Evolutionary conservation across 2,329 filamentous ascomycete genomes (phyloP), one percentile per base, ranked within the genome.

Genomic region (Penicillium sp.): DNA sequence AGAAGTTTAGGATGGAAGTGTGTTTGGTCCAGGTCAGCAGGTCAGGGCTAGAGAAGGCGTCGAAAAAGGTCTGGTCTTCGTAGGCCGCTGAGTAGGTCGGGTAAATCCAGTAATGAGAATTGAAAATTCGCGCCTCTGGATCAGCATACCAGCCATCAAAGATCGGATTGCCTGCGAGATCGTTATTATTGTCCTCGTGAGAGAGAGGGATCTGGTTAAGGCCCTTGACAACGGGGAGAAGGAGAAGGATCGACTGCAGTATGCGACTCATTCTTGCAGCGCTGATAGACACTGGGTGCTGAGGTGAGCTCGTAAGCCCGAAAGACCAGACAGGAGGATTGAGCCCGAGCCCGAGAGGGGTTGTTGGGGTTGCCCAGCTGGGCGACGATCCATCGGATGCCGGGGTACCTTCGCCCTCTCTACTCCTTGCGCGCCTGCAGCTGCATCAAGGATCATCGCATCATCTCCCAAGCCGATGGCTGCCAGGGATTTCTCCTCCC

Each of bases 111-210:
- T 81, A 83, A 45, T 76, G 66, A 30, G 70, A 71, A 17, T 79
- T 69, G 71, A 82, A 84, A 69, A 80, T 78, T 56, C 78, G 80
- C 29, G 75, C 79, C 69, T 84, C 83, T 0, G 82, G 83, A 60
- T 85, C 82, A 7, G 82, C 83, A 66, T 84, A 84, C 80, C 81
- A 83, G 55, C 81, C 81, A 1, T 78, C 73, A 26, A 84, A 75
- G 56, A 84, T 79, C 6, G 82, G 82, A 59, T 85, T 85, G 45
- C 72, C 71, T 44, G 51, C 11, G 21, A 23, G 11, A 21, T 7
- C 13, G 21, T 51, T n/a, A 23, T 31, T 21, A 48, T 45, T 63
- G 58, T 60, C 6, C 5, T 26, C 38, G 31, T n/a, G 23, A 7
- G 23, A 17, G 13, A 61, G 49, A 23, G 48, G 58, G 31, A 45